phyloP scores from a whole-genome alignment of 495 filamentous ascomycete genomes.

The Penicillium odoratum region DNA sequence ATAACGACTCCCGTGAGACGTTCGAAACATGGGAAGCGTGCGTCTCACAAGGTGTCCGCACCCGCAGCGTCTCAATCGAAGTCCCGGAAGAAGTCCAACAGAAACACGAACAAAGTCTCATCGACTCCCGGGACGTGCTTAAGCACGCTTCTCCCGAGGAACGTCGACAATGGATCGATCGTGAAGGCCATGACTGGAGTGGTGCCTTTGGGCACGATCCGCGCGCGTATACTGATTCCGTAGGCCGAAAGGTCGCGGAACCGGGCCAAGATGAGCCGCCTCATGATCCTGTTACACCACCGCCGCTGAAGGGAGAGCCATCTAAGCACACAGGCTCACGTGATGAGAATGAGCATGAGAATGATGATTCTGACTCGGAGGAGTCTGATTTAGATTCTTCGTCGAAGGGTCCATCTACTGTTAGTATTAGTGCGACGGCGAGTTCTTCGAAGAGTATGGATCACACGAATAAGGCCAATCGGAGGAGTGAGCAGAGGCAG shows the following conservation, averaged over 20 bases:
- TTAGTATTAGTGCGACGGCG: slow-evolving; percentile 13
- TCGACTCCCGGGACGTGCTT: slow-evolving; percentile 75
- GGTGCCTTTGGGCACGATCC: slow-evolving; percentile 78
- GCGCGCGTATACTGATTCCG: slow-evolving; percentile 50
- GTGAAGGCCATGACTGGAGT: slow-evolving; percentile 82
- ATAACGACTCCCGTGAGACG: slow-evolving; percentile 88
- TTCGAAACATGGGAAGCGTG: slow-evolving; percentile 95
- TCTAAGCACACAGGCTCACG: background rate
- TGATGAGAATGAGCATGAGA: slow-evolving; percentile 3
- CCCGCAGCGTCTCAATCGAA: slow-evolving; percentile 62
- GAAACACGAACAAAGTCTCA: slow-evolving; percentile 77
- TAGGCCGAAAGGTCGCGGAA: slow-evolving; percentile 53
- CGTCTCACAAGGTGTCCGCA: slow-evolving; percentile 76
- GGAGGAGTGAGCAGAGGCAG: slow-evolving; percentile 51
- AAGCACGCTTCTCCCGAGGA: slow-evolving; percentile 67
- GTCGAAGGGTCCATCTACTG: slow-evolving; percentile 19
- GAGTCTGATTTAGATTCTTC: slow-evolving; percentile 19
- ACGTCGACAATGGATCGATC: slow-evolving; percentile 72
- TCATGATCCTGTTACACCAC: slow-evolving; percentile 56
- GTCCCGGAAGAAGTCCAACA: slow-evolving; percentile 64
- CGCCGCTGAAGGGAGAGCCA: slow-evolving; percentile 40
- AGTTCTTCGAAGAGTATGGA: slow-evolving; percentile 21
- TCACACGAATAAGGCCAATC: slow-evolving; percentile 36
- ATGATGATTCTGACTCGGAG: slow-evolving; percentile 8
- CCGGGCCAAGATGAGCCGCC: slow-evolving; percentile 56